Percentiles rank a stretch among this genome's conserved stretches.
Evolutionary conservation across 2,329 filamentous ascomycete genomes (phyloP).

Genomic region (Colletotrichum trifolii): DNA sequence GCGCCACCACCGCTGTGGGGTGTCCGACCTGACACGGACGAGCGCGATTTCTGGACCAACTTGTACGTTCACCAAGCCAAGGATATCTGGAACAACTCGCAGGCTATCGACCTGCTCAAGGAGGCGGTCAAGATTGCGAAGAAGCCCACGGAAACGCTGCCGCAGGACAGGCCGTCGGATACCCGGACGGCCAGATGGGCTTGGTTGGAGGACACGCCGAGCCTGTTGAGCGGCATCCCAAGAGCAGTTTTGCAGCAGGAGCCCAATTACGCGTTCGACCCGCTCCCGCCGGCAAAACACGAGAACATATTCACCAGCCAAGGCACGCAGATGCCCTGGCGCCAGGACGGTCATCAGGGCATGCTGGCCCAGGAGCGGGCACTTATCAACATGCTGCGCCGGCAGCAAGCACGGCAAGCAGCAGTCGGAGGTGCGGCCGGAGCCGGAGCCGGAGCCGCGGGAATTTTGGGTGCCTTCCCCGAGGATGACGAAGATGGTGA

Average conservation of each 20-base stretch:
- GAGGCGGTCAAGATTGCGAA: conserved; percentile 71
- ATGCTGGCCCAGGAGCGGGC: conserved; percentile 22
- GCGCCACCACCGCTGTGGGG: conserved; percentile 88
- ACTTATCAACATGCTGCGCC: conserved; percentile 19
- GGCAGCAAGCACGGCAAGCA: conserved; percentile 12
- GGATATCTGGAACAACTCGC: conserved; percentile 86
- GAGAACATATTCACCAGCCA: conserved; percentile 63
- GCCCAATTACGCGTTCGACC: conserved; percentile 83
- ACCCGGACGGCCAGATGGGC: conserved; percentile 77
- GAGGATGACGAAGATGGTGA: conserved; percentile 35
- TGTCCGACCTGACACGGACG: conserved; percentile 70
- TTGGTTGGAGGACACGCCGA: conserved; percentile 79
- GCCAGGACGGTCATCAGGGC: conserved; percentile 36
- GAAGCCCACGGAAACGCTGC: conserved; percentile 52
- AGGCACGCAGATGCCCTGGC: conserved; percentile 57
- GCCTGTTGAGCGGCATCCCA: conserved; percentile 77
- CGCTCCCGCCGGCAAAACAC: conserved; percentile 75
- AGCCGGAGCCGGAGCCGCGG: conserved; percentile 11
- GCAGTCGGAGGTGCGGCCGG: conserved; percentile 5
- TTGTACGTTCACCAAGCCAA: conserved; percentile 82
- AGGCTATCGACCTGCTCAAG: conserved; percentile 74
- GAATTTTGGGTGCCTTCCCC: conserved; percentile 28
- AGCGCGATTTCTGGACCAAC: conserved; percentile 74
- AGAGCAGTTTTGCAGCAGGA: conserved; percentile 69
- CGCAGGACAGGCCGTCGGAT: conserved; percentile 52